These are phyloP conservation scores for Solanum lycopersicoides DNA, from an alignment of 257 asterid species.

Conservation along the genomic window DNA sequence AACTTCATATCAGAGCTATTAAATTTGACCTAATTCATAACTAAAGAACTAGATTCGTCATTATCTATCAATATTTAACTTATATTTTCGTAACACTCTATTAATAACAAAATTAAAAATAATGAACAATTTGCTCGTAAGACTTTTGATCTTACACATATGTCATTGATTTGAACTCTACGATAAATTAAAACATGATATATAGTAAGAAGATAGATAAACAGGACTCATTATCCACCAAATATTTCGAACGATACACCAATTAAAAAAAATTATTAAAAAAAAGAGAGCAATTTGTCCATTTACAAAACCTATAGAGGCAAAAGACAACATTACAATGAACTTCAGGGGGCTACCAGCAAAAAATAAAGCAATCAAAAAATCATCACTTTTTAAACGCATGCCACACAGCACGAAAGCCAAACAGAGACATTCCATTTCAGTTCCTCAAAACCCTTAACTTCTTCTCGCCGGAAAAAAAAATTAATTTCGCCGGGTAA, in stretches of 20 bases:
- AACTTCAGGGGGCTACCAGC: not conserved
- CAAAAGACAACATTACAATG: not conserved
- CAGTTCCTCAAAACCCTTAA: not conserved
- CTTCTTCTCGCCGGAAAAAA: not conserved
- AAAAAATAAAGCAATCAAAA: not conserved
- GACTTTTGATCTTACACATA: not conserved
- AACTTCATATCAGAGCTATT: not conserved
- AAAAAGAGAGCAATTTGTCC: not conserved
- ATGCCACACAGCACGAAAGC: slow-evolving; percentile 13
- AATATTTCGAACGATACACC: too few relatives aligned
- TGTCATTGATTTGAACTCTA: too few relatives aligned
- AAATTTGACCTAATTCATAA: not conserved
- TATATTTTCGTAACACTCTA: not conserved
- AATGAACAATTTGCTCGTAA: not conserved
- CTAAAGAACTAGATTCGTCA: not conserved
- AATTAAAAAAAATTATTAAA: not conserved
- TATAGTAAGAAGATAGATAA: not conserved
- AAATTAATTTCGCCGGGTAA: slow-evolving; percentile 6
- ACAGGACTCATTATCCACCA: not conserved
- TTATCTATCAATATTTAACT: not conserved
- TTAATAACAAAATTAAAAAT: not conserved
- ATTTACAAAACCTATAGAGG: not conserved
- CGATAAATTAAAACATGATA: not conserved
- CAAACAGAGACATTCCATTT: slow-evolving; percentile 12
- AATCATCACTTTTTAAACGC: slow-evolving; percentile 18